Base-by-base conservation (phyloP, 2,329 filamentous ascomycete species). In the Pezicula neosporulosa region DNA sequence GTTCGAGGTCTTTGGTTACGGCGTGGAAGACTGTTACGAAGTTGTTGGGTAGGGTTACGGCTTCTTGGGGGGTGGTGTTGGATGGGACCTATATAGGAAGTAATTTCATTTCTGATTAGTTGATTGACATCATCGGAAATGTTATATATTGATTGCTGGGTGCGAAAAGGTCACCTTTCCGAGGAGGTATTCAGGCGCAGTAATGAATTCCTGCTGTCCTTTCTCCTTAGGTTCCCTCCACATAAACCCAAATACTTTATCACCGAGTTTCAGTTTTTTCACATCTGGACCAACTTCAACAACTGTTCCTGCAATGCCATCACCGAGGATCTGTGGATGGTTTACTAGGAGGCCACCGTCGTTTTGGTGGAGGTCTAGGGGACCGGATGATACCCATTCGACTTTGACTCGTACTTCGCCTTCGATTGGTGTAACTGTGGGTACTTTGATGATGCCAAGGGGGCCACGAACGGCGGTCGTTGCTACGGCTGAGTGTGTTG, bases 311-410 rank as follows among this genome's bases (percentile, higher is more conserved):
- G 74, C 79, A 3, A 72, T 67, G 19, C 75, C 72, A 49, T 76
- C 74, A 33, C 81, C 81, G 9, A 80, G 68, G 6, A 78, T 66
- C 54, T 74, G 69, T 0, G 81, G 81, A 21, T 73, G 68, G 9
- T 65, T 66, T 10, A 83, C 71, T 12, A 83, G 62, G 0, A 86
- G 68, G 0, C 79, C 80, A 35, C 82, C 81, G 58, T 85, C 81
- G 42, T 80, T 78, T 52, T 81, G 76, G 65, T 86, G 83, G 6
- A 86, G 68, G 57, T 86, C 81, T 0, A 86, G 68, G 0, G 83
- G 83, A 1, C 78, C 81, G 1, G 81, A 83, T 2, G 80, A 75
- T 2, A 80, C 82, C 78, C 79, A 86, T 51, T 76, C 68, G 9
- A 81, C 76, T 24, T 70, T 73, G 38, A 86, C 66, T 15, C 76